phyloP scores from a whole-genome alignment of 2,329 filamentous ascomycete species.

The Sclerotinia trifoliorum region DNA sequence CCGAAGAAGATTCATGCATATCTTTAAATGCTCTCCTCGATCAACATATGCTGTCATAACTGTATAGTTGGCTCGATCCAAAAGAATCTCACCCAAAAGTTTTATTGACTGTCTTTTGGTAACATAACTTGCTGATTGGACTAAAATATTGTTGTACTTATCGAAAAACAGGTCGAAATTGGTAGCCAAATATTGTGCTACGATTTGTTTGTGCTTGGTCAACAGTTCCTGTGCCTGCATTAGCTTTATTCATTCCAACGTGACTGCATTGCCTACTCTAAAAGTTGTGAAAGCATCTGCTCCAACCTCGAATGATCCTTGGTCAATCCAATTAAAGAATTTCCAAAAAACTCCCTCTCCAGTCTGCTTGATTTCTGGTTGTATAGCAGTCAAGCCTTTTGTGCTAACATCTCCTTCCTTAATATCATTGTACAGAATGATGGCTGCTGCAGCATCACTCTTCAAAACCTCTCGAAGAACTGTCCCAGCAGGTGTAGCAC shows the following conservation, averaged over 20 bases:
- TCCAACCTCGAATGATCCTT: conserved; percentile 92
- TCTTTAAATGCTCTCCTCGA: conserved; percentile 91
- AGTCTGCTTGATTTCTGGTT: conserved; percentile 70
- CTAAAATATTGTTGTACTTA: conserved; percentile 81
- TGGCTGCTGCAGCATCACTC: conserved; percentile 83
- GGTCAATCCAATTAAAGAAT: conserved; percentile 97
- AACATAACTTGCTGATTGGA: conserved; percentile 93
- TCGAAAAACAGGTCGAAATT: conserved; percentile 95
- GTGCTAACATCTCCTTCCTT: conserved; percentile 62
- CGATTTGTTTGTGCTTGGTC: conserved; percentile 88
- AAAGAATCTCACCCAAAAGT: conserved; percentile 86
- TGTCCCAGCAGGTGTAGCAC: conserved; percentile 85
- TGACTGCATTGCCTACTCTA: conserved; percentile 57
- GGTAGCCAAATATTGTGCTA: conserved; percentile 80
- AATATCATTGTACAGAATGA: conserved; percentile 91
- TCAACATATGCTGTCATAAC: conserved; percentile 98
- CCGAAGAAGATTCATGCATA: conserved; percentile 94
- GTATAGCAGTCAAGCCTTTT: conserved; percentile 75
- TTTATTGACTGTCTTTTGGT: conserved; percentile 99
- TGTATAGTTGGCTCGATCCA: conserved; percentile 94
- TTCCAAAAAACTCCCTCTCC: conserved; percentile 91
- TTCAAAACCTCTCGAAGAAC: conserved; percentile 86
- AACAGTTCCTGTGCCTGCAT: conserved; percentile 72
- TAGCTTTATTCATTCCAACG: conserved; percentile 19
- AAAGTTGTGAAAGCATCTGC: conserved; percentile 98